phyloP scores from a whole-genome alignment of 2,329 filamentous ascomycete species.

The Plectosphaerella cucumerina region DNA sequence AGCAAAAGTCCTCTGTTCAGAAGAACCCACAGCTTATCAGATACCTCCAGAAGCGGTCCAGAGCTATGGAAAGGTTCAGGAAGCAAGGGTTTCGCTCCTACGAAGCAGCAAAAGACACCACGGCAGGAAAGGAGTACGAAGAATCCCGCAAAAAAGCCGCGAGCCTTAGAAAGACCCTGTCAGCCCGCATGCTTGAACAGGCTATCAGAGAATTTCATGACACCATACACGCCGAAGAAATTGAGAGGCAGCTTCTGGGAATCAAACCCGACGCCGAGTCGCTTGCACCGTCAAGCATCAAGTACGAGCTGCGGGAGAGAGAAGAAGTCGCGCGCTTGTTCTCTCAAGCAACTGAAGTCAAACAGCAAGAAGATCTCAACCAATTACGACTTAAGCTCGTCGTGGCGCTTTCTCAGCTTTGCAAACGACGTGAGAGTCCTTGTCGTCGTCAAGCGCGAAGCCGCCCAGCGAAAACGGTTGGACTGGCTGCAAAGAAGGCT shows the following conservation, averaged over 20 bases:
- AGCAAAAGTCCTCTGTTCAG: conserved; percentile 13
- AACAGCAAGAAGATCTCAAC: conserved; percentile 12
- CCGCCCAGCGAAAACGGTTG: not conserved
- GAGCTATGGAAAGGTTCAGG: conserved; percentile 6
- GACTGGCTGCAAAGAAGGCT: not conserved
- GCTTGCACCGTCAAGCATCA: conserved; percentile 12
- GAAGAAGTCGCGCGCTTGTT: conserved; percentile 14
- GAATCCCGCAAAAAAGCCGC: conserved; percentile 13
- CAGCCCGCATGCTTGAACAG: conserved; percentile 10
- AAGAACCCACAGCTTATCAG: conserved; percentile 8
- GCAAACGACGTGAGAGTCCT: conserved; percentile 14
- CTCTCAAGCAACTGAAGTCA: conserved; percentile 13
- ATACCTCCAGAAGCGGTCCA: conserved; percentile 5
- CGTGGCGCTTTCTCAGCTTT: conserved; percentile 11
- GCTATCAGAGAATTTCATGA: conserved; percentile 16
- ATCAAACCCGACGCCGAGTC: conserved; percentile 13
- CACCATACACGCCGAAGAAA: conserved; percentile 14
- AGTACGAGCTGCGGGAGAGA: conserved; percentile 18
- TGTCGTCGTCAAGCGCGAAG: conserved; percentile 1
- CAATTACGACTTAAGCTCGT: conserved; percentile 14
- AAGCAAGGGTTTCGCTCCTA: conserved; percentile 12
- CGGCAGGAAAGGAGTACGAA: conserved; percentile 10
- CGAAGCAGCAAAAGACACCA: conserved; percentile 12
- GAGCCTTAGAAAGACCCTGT: conserved; percentile 12
- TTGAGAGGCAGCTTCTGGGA: conserved; percentile 14